A percentile compares a stretch with the other conserved stretches of the same genome.
Evolutionary conservation across 2,329 filamentous ascomycete species (phyloP).

Genomic region (Aspergillus caelatus): DNA sequence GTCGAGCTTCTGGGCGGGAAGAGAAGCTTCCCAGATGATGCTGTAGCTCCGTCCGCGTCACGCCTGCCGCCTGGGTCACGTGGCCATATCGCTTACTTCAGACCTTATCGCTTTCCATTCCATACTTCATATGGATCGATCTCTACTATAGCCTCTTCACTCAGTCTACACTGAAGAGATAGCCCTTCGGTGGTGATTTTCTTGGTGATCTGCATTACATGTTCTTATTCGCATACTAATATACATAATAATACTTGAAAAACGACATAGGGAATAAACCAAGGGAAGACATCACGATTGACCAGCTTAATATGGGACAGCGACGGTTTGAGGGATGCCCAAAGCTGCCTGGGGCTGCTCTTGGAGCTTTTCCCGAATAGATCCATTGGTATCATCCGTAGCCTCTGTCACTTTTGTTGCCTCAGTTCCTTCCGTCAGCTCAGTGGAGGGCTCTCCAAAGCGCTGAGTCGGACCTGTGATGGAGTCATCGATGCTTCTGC

Average conservation of each 20-base stretch:
- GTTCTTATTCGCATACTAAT: background rate
- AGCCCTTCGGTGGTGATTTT: background rate
- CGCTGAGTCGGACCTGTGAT: background rate
- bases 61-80: constrained; percentile 38
- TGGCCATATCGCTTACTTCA: constrained; percentile 16
- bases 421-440: background rate
- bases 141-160: background rate
- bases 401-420: background rate
- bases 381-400: background rate
- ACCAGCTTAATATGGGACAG: constrained; percentile 12
- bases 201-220: background rate
- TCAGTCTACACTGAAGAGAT: background rate
- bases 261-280: background rate
- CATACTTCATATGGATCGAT: background rate
- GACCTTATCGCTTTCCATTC: background rate
- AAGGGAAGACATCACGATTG: background rate
- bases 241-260: background rate
- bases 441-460: background rate
- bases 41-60: constrained; percentile 37
- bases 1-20: constrained; percentile 3
- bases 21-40: constrained; percentile 20
- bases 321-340: constrained; percentile 4
- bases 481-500: background rate
- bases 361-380: constrained; percentile 7
- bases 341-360: background rate